Percentiles rank a stretch among this genome's conserved stretches.
These are phyloP conservation scores for Candida tallmaniae DNA, from an alignment of 805 yeast species.

Conservation along the genomic window DNA sequence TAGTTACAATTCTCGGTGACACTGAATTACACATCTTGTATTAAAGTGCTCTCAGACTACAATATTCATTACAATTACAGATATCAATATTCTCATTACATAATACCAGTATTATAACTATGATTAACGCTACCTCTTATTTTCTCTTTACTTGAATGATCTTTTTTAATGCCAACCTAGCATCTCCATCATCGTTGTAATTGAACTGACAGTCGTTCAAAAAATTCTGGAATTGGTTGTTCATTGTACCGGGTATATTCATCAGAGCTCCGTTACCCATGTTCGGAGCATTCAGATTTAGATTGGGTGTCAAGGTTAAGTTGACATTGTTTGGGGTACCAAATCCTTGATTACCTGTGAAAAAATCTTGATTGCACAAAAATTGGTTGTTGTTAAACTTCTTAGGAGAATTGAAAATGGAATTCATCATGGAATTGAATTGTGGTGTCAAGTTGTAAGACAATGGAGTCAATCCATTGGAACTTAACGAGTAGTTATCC, in stretches of 20 bases:
- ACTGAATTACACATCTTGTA: too few species aligned
- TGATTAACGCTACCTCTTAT: constrained; percentile 6
- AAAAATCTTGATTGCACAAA: constrained; percentile 24
- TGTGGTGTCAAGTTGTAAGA: constrained; percentile 36
- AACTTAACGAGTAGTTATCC: constrained; percentile 20
- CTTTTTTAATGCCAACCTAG: constrained; percentile 34
- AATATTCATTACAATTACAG: too few species aligned
- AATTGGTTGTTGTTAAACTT: constrained; percentile 13
- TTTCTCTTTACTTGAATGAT: constrained; percentile 29
- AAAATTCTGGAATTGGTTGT: neutral
- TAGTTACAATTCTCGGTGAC: too few species aligned
- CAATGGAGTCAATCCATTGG: constrained; percentile 30
- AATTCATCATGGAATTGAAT: constrained; percentile 37
- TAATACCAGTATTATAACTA: constrained; percentile 5
- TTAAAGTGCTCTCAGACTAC: too few species aligned
- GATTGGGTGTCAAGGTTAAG: neutral
- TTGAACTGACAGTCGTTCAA: constrained; percentile 7
- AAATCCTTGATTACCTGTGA: constrained; percentile 7
- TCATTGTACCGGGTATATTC: neutral
- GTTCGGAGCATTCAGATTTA: neutral
- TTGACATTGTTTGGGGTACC: constrained; percentile 1
- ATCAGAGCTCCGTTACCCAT: neutral
- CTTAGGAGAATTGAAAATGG: constrained; percentile 32
- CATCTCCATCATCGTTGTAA: constrained; percentile 28
- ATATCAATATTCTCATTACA: too few species aligned